Base-by-base conservation (phyloP, 257 asterid genomes). In the Solanum habrochaites region DNA sequence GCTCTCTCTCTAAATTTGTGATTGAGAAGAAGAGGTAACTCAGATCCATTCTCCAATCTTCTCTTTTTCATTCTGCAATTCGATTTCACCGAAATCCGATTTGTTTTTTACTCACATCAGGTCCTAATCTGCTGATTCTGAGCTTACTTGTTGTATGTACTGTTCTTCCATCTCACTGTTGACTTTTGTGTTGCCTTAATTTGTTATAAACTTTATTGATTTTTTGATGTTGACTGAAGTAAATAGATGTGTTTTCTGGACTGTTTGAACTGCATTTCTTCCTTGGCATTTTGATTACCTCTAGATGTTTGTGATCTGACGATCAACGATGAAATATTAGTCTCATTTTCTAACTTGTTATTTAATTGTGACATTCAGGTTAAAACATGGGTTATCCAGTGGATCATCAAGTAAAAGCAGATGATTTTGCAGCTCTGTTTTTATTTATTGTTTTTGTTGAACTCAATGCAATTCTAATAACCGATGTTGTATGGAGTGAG, bases 351-450 rank as follows among this genome's bases (percentile, higher is more conserved):
- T 81, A 10, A 49, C 6, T 29, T 49, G 60, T 42, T 23, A 8
- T 39, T 23, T 83, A 11, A 7, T 45, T 52, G 70, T 77, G 66
- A 77, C 42, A 40, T 85, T 58, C 78, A 88, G 90, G 86, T 86
- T 78, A 49, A 78, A 88, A 18, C 32, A 88, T 88, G 90, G 85
- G 85, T 27, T 16, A 80, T 80, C 67, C 27, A 49, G 85, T 80
- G 42, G 67, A 47, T 80, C 39, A 27, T 80, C 27, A 77, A 43
- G 62, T 77, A n/a, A 43, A 77, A 77, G 5, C 60, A 27, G 27
- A 80, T 12, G 14, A 27, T 80, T 27, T 45, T 45, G 40, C 84
- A 16, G 39, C 42, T 27, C 42, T 45, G 4, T 15, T 23, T 40
- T 40, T 42, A n/a, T 42, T 13, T 23, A 3, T 39, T 3, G 18